Percentiles rank a stretch among this genome's conserved stretches.
Evolutionary conservation across 2,329 filamentous ascomycete species (phyloP).

Genomic region (Fusarium sp.): DNA sequence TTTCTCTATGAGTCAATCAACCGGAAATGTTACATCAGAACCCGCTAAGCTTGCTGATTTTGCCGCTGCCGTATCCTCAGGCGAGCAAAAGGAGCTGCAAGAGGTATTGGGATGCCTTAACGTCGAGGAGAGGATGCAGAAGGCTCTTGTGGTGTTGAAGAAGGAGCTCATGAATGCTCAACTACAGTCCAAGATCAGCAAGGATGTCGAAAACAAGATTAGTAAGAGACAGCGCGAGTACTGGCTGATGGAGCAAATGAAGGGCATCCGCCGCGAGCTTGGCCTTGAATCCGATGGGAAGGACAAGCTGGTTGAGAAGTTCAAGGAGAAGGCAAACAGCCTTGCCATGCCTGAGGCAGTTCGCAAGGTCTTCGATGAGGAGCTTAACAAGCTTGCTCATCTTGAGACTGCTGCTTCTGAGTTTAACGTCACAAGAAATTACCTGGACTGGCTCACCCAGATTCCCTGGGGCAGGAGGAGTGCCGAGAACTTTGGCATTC

Average conservation of each 20-base stretch:
- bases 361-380: slow-evolving; percentile 97
- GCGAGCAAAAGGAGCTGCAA: slow-evolving; percentile 91
- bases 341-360: slow-evolving; percentile 97
- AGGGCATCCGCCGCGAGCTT: slow-evolving; percentile 93
- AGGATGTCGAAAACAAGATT: slow-evolving; percentile 97
- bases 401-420: slow-evolving; percentile 96
- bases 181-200: slow-evolving; percentile 95
- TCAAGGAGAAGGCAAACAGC: slow-evolving; percentile 93
- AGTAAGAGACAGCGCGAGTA: slow-evolving; percentile 98
- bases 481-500: slow-evolving; percentile 95
- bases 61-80: slow-evolving; percentile 94
- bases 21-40: slow-evolving; percentile 94
- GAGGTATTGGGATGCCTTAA: slow-evolving; percentile 90
- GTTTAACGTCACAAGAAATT: slow-evolving; percentile 98
- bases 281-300: slow-evolving; percentile 98
- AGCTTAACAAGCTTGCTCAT: slow-evolving; percentile 96
- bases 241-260: slow-evolving; percentile 99
- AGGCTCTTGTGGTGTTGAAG: slow-evolving; percentile 91
- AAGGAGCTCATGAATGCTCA: slow-evolving; percentile 99
- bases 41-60: slow-evolving; percentile 97
- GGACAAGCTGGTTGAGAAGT: slow-evolving; percentile 96
- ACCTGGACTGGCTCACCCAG: slow-evolving; percentile 98
- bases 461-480: slow-evolving; percentile 97
- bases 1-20: slow-evolving; percentile 94
- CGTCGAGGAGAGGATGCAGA: slow-evolving; percentile 91